These are phyloP conservation scores for Millerago galiae DNA, from an alignment of 805 yeast species.

Conservation along the genomic window DNA sequence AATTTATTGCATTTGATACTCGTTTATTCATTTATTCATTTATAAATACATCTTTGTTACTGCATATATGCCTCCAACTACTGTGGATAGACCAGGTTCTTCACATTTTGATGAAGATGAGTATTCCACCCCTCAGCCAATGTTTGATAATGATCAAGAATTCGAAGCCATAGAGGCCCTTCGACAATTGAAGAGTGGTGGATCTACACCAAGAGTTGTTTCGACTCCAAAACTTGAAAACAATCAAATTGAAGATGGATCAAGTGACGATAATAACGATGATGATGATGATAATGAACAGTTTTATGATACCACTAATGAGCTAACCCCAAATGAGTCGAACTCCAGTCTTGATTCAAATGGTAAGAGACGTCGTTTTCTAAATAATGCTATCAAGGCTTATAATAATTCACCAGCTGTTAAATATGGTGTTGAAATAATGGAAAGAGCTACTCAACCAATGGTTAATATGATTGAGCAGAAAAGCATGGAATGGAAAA, in stretches of 20 bases:
- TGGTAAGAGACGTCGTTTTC: conserved; percentile 3
- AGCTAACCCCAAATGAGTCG: conserved; percentile 4
- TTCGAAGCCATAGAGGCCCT: conserved; percentile 7
- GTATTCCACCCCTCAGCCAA: conserved; percentile 2
- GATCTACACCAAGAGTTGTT: not conserved
- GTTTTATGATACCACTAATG: conserved; percentile 33
- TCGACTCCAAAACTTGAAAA: not conserved
- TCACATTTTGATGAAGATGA: conserved; percentile 1
- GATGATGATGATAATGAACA: conserved; percentile 28
- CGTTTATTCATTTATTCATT: too few relatives aligned
- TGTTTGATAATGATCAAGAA: not conserved
- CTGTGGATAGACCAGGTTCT: not conserved
- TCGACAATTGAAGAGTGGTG: conserved; percentile 7
- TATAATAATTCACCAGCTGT: conserved; percentile 39
- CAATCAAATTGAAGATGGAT: not conserved
- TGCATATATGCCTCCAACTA: not conserved
- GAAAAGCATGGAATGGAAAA: conserved; percentile 25
- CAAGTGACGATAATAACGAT: not conserved
- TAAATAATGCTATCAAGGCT: conserved; percentile 21
- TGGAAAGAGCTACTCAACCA: conserved; percentile 50
- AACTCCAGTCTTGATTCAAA: not conserved
- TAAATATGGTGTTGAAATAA: conserved; percentile 55
- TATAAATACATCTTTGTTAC: too few relatives aligned
- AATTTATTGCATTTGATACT: too few relatives aligned
- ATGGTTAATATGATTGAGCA: conserved; percentile 43